phyloP scores from a whole-genome alignment of 495 filamentous ascomycete species.

The Xylaria nigripes region DNA sequence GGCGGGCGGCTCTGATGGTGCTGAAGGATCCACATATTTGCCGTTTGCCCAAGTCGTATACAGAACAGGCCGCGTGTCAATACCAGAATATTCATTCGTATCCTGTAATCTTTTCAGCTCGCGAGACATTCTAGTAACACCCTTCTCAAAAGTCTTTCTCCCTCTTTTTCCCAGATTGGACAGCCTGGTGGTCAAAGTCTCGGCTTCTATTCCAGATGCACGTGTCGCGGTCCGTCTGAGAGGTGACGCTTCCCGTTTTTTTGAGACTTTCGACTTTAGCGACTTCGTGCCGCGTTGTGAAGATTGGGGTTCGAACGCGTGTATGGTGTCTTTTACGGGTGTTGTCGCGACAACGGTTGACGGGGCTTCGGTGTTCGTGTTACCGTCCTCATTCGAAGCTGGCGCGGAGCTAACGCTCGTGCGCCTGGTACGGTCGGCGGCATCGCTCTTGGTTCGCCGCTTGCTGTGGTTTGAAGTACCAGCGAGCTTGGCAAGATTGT shows the following conservation, averaged over 20 bases:
- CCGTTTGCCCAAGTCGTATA: constrained; percentile 48
- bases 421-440: constrained; percentile 30
- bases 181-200: constrained; percentile 39
- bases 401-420: constrained; percentile 34
- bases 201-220: constrained; percentile 38
- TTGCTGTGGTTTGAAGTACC: constrained; percentile 40
- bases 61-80: constrained; percentile 43
- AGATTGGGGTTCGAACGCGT: constrained; percentile 23
- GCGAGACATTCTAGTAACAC: constrained; percentile 31
- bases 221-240: constrained; percentile 33
- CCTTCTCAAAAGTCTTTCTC: constrained; percentile 36
- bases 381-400: constrained; percentile 13
- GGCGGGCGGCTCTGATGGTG: constrained; percentile 23
- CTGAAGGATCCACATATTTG: constrained; percentile 35
- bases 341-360: constrained; percentile 12
- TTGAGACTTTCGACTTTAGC: constrained; percentile 25
- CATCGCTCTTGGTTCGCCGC: constrained; percentile 31
- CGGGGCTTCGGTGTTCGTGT: neutral
- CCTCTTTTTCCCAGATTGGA: constrained; percentile 37
- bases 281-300: constrained; percentile 12
- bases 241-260: constrained; percentile 27
- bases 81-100: constrained; percentile 46
- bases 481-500: constrained; percentile 46
- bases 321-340: constrained; percentile 28
- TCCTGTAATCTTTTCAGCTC: constrained; percentile 44